Percentiles rank a stretch among this genome's conserved stretches.
phyloP scores from a whole-genome alignment of 208 protist genomes.

The Leishmania turanica region DNA sequence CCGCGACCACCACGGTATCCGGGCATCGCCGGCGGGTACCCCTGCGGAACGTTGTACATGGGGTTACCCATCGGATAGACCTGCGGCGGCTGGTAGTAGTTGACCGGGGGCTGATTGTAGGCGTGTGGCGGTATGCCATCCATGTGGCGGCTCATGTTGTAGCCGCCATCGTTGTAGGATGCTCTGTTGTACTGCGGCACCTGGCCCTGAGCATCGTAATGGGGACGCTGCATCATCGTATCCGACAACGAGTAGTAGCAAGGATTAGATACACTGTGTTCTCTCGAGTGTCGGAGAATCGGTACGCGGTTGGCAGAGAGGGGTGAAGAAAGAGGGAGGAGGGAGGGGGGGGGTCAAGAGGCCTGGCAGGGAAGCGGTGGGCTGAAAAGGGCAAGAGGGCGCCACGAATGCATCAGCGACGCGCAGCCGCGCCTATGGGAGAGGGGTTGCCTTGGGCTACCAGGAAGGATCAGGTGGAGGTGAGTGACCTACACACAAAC shows the following conservation, averaged over 20 bases:
- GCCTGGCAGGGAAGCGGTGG: no score
- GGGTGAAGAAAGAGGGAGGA: not conserved
- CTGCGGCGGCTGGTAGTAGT: slow-evolving; percentile 35
- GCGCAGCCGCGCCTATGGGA: not conserved
- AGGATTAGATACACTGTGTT: not conserved
- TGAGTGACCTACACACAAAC: not conserved
- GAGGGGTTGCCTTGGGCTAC: not conserved
- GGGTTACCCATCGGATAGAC: slow-evolving; percentile 38
- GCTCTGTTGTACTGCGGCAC: slow-evolving; percentile 32
- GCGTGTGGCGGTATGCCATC: slow-evolving; percentile 29
- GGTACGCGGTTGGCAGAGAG: no score
- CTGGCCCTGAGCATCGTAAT: slow-evolving; percentile 24
- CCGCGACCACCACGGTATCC: slow-evolving; percentile 26
- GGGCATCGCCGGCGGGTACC: slow-evolving; percentile 26
- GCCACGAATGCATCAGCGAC: not conserved
- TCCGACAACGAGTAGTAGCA: slow-evolving; percentile 9
- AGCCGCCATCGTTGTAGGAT: slow-evolving; percentile 33
- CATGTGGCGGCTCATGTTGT: slow-evolving; percentile 28
- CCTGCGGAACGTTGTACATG: slow-evolving; percentile 33
- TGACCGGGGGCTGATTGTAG: slow-evolving; percentile 27
- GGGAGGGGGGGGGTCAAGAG: not conserved
- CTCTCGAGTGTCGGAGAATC: not conserved
- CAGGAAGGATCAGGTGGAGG: not conserved
- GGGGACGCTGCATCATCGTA: slow-evolving; percentile 27
- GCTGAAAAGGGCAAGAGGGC: not conserved